phyloP scores from a whole-genome alignment of 257 asterid genomes.

The Salvia hispanica region DNA sequence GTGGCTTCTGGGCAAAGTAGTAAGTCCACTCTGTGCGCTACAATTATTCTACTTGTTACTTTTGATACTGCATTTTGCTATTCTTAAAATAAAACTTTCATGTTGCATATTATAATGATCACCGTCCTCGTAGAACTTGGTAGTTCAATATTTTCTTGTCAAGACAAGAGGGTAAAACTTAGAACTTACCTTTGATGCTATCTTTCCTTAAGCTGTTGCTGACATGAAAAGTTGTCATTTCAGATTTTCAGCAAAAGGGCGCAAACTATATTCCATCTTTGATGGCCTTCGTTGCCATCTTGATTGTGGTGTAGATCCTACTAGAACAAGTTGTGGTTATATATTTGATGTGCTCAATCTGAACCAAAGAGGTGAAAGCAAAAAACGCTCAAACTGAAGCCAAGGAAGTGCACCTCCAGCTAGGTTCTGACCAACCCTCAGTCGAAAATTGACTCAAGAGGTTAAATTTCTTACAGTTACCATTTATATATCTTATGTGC shows the following conservation, averaged over 20 bases:
- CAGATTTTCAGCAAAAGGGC: conserved; percentile 40
- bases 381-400: conserved; percentile 1
- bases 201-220: not conserved
- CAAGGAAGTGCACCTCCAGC: conserved; percentile 24
- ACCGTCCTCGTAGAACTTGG: not conserved
- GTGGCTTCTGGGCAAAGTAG: conserved; percentile 89
- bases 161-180: not conserved
- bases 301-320: conserved; percentile 41
- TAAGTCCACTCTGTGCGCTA: conserved; percentile 41
- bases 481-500: conserved; percentile 32
- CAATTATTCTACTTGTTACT: not conserved
- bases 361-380: conserved; percentile 21
- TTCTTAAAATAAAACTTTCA: not conserved
- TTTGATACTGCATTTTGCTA: not conserved
- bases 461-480: conserved; percentile 22
- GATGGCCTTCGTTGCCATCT: conserved; percentile 34
- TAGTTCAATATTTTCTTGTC: not conserved
- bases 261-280: conserved; percentile 29
- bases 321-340: conserved; percentile 5
- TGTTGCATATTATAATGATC: not conserved
- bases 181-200: not conserved
- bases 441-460: conserved; percentile 39
- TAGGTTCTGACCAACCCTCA: conserved; percentile 29
- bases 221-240: conserved; percentile 22
- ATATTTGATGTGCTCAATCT: conserved; percentile 2